Base-by-base conservation (phyloP, 371 early-diverging fungal species). In the Haplosporangium sp. region DNA sequence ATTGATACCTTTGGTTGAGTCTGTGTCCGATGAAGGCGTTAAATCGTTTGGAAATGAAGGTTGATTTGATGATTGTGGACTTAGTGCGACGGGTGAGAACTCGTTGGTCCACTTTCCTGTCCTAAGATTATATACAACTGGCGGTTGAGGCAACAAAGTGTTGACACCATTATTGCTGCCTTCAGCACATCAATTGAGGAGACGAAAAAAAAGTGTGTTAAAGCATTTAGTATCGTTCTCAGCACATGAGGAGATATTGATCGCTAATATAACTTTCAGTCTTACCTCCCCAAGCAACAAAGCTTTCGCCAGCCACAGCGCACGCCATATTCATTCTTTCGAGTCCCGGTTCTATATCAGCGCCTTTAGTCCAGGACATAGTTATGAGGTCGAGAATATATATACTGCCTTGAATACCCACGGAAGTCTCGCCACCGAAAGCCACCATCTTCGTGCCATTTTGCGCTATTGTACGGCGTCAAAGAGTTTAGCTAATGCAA, bases 261-360 rank as follows among this genome's bases (percentile, higher is more conserved):
- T 10, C n/a, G 46, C 10, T n/a, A 12, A 46, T n/a, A 45, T 46
- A n/a, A 14, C 12, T n/a, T n/a, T n/a, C n/a, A n/a, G n/a, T n/a
- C 46, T 50, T 43, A 57, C 58, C 58, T 43, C 58, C 58, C 58
- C 58, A 57, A 14, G 46, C 58, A 3, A 57, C 43, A 45, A 57
- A 57, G 14, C 6, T 57, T 21, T 57, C 58, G 0, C 58, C 58
- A 21, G 58, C 41, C 43, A 57, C 42, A 7, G 45, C 20, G 43
- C 58, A 57, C 1, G 45, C 58, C 58, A 57, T 57, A 7, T 45
- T 45, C 1, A 18, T 21, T 36, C 45, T 45, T 10, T n/a, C 23
- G 21, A 21, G 42, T 7, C 10, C 7, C 5, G 16, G n/a, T 21
- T 23, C 18, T 4, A 40, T 12, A 18, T 57, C 41, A 6, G 37